Evolutionary conservation across 805 yeast species (phyloP).

Genomic region (Schizosaccharomyces pombe): DNA sequence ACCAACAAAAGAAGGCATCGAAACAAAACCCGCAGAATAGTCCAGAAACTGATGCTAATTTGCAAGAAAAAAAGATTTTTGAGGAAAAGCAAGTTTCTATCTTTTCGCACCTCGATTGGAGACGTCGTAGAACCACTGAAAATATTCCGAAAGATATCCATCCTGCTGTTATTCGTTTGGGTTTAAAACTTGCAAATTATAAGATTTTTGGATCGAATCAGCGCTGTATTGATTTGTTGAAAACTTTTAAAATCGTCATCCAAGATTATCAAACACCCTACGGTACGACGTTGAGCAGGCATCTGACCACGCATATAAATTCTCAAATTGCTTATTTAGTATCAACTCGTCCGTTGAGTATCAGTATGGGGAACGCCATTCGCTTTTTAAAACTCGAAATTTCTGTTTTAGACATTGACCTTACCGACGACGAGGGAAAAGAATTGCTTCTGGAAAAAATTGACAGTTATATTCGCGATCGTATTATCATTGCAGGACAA

Average conservation of each 20-base stretch:
- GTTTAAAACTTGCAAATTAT: conserved; percentile 62
- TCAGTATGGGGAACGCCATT: conserved; percentile 93
- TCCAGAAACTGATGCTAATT: not conserved
- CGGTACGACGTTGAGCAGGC: conserved; percentile 65
- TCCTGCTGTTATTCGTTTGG: conserved; percentile 57
- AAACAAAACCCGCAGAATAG: not conserved
- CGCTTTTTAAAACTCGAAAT: conserved; percentile 93
- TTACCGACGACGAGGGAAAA: conserved; percentile 44
- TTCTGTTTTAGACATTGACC: conserved; percentile 53
- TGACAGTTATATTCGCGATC: conserved; percentile 61
- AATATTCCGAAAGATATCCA: conserved; percentile 51
- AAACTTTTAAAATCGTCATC: conserved; percentile 57
- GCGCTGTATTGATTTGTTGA: conserved; percentile 64
- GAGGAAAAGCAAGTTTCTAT: conserved; percentile 4
- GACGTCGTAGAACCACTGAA: conserved; percentile 21
- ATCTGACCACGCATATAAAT: conserved; percentile 65
- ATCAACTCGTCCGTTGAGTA: conserved; percentile 72
- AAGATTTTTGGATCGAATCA: conserved; percentile 75
- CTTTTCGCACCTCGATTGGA: conserved; percentile 19
- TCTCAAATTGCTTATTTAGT: conserved; percentile 84
- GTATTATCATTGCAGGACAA: conserved; percentile 58
- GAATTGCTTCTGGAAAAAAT: conserved; percentile 37
- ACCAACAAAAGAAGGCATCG: not conserved
- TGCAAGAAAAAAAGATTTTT: not conserved
- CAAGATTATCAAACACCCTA: conserved; percentile 62